A percentile compares a stretch with the other conserved stretches of the same genome.
These are phyloP conservation scores for Blepharisma stoltei DNA, from an alignment of 73 alveolate genomes.

Conservation along the genomic window DNA sequence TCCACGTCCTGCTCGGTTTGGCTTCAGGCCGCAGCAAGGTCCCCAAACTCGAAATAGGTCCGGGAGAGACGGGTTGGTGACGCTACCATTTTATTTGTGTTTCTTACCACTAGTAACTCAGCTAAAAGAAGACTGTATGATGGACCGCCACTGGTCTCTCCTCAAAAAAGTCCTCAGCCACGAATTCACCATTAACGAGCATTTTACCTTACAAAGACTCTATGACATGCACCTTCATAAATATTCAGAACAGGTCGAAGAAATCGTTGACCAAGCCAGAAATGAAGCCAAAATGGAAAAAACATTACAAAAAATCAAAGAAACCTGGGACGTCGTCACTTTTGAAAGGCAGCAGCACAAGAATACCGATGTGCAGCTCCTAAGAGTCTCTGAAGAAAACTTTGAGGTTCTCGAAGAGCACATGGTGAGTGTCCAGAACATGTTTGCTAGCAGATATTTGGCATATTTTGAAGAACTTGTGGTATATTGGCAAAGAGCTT, in stretches of 20 bases:
- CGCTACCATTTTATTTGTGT: no score
- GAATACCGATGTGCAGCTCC: conserved; percentile 85
- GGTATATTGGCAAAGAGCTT: conserved; percentile 36
- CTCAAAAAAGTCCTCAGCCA: conserved; percentile 66
- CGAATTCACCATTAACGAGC: conserved; percentile 74
- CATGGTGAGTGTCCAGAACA: conserved; percentile 70
- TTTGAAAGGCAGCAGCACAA: conserved; percentile 82
- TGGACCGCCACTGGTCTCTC: conserved; percentile 85
- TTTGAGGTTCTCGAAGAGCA: conserved; percentile 99
- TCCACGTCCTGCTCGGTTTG: no score
- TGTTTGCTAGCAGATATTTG: conserved; percentile 81
- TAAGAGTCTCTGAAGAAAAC: conserved; percentile 97
- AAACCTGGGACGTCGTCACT: conserved; percentile 84
- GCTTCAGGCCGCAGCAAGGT: no score
- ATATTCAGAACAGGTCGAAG: conserved; percentile 83
- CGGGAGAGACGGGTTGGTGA: no score
- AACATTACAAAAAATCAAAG: conserved; percentile 93
- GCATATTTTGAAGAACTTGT: conserved; percentile 77
- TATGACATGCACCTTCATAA: conserved; percentile 82
- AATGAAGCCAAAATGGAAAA: conserved; percentile 99
- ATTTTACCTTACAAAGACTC: conserved; percentile 75
- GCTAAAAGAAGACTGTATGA: conserved; percentile 86
- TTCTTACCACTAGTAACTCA: conserved; percentile 77
- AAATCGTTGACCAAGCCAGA: conserved; percentile 95
- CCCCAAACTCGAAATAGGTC: no score